Conservation (phyloP, 2,329 filamentous ascomycete genomes). For the Truncatella angustata region DNA sequence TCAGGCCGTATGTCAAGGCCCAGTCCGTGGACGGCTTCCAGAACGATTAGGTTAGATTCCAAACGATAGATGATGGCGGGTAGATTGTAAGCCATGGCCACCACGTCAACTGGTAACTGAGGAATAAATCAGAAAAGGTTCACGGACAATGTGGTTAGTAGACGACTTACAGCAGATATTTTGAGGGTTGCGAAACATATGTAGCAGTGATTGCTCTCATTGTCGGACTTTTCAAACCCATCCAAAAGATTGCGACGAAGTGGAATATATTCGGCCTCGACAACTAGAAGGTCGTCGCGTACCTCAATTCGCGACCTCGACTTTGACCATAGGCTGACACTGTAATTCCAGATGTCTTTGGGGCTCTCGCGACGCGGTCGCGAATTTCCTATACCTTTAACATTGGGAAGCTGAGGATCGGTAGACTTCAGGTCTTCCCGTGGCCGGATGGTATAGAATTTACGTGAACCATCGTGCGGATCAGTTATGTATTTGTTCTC, state of each 20-base stretch:
- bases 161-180: slow-evolving; percentile 67
- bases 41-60: slow-evolving; percentile 75
- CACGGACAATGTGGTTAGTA: not conserved
- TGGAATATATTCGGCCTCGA: slow-evolving; percentile 71
- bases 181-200: slow-evolving; percentile 74
- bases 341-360: slow-evolving; percentile 77
- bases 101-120: slow-evolving; percentile 67
- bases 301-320: slow-evolving; percentile 51
- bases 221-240: slow-evolving; percentile 54
- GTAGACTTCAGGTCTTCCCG: slow-evolving; percentile 58
- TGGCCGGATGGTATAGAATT: slow-evolving; percentile 54
- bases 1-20: slow-evolving; percentile 62
- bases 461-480: slow-evolving; percentile 61
- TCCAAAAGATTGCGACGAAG: slow-evolving; percentile 84
- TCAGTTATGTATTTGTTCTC: slow-evolving; percentile 54
- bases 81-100: slow-evolving; percentile 70
- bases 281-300: slow-evolving; percentile 73
- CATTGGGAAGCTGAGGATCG: slow-evolving; percentile 61
- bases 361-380: slow-evolving; percentile 35
- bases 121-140: not conserved
- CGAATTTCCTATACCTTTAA: slow-evolving; percentile 42
- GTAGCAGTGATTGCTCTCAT: slow-evolving; percentile 53
- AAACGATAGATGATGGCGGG: slow-evolving; percentile 83
- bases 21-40: slow-evolving; percentile 70
- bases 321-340: slow-evolving; percentile 70